These are phyloP conservation scores for Porogramme epimiltina DNA, from an alignment of 1,284 basidiomycete species.

Conservation along the genomic window DNA sequence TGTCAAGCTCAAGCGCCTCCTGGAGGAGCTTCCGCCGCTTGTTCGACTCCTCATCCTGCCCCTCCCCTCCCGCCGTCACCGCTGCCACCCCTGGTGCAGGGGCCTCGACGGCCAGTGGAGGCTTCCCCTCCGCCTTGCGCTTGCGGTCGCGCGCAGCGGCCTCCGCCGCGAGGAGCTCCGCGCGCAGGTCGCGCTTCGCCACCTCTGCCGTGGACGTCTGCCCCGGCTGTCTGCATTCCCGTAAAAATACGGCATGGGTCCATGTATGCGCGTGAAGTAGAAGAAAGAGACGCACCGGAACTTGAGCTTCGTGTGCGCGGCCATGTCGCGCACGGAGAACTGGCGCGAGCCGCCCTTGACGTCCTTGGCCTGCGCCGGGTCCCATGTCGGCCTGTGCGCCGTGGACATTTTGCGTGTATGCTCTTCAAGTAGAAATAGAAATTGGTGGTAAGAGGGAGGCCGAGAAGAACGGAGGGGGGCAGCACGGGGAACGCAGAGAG, in stretches of 20 bases:
- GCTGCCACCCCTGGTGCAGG: neutral
- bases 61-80: constrained; percentile 10
- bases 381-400: constrained; percentile 89
- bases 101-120: constrained; percentile 35
- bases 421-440: neutral
- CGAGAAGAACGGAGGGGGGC: neutral
- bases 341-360: constrained; percentile 88
- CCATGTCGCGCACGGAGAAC: constrained; percentile 88
- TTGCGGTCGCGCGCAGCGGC: constrained; percentile 85
- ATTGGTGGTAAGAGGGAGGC: neutral
- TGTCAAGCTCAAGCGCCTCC: constrained; percentile 83
- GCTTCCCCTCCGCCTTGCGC: constrained; percentile 80
- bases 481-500: neutral
- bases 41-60: constrained; percentile 31
- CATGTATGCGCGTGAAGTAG: neutral
- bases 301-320: constrained; percentile 93
- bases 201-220: constrained; percentile 81
- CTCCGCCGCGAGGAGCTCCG: constrained; percentile 83
- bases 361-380: constrained; percentile 83
- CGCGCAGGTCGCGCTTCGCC: constrained; percentile 75
- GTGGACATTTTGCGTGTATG: constrained; percentile 69
- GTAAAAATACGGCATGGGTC: neutral
- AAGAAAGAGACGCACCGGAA: constrained; percentile 62
- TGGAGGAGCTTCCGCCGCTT: constrained; percentile 58
- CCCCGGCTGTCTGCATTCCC: constrained; percentile 67